Evolutionary conservation across 805 yeast species (phyloP), one percentile per base, ranked within the genome.

Genomic region (Scheffersomyces lignosus): DNA sequence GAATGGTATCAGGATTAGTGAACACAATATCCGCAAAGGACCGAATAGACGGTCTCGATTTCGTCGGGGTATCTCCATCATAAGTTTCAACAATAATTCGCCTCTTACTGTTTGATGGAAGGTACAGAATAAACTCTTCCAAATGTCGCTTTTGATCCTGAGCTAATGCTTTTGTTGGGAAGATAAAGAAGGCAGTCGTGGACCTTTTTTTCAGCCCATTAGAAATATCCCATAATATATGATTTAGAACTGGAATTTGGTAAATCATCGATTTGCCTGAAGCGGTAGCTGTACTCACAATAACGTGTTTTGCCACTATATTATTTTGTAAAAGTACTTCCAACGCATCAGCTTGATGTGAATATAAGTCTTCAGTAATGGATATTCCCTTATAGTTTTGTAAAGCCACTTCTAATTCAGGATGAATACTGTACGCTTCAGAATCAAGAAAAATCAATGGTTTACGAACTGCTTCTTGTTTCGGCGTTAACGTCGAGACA

Each of bases 161-260:
- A 0, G 99, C 98, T 34, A 93, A 68, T 0, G 99, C 99, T 54
- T 93, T 93, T 0, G 99, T 93, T 2, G 99, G 99, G 51, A 93
- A 93, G 9, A 93, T 81, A 50, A 85, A 89, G 69, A 95, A 70
- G 7, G 96, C 85, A 0, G 95, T 86, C 4, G 75, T 49, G 0
- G 43, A 18, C n/a, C 66, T 34, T 4, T 44, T 37, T n/a, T 33
- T 36, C 64, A 63, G 29, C 56, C 69, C 34, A 72, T 46, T 34
- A 23, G 54, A 50, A 4, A 61, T 34, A 64, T 66, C 62, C 60
- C 64, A 58, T 9, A 69, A 41, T 8, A 69, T 63, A 27, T 58
- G 71, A 34, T 71, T 66, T 7, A 90, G 56, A 2, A 91, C 86
- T 0, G 98, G 96, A 2, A 89, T 61, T 58, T 93, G 99, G 52